Conservation (phyloP, 2,329 filamentous ascomycete species). For the Botryotinia narcissicola region DNA sequence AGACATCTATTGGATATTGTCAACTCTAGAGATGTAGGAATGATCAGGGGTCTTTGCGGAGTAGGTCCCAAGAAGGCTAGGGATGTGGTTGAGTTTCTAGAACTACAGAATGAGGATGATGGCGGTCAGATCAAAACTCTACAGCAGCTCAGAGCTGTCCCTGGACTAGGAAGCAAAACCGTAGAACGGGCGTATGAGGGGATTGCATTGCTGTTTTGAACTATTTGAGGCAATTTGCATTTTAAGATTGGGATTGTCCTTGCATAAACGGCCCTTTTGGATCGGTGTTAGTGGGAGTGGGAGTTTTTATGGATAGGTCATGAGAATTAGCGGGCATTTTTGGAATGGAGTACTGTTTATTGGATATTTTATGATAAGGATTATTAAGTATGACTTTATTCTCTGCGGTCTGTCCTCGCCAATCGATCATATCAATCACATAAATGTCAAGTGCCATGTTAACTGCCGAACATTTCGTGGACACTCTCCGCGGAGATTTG, state of each 20-base stretch:
- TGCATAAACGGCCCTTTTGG: slow-evolving; percentile 20
- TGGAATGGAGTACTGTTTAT: slow-evolving; percentile 17
- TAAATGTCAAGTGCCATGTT: not conserved
- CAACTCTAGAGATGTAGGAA: slow-evolving; percentile 66
- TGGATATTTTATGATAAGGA: not conserved
- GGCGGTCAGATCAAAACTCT: slow-evolving; percentile 48
- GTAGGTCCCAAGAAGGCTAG: slow-evolving; percentile 71
- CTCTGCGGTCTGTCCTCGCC: not conserved
- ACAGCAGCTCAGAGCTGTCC: slow-evolving; percentile 52
- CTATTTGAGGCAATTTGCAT: slow-evolving; percentile 3
- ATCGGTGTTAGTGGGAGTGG: slow-evolving; percentile 20
- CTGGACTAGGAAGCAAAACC: slow-evolving; percentile 55
- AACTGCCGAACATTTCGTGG: not conserved
- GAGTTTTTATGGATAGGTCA: slow-evolving; percentile 21
- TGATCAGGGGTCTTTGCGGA: slow-evolving; percentile 66
- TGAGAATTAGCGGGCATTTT: slow-evolving; percentile 14
- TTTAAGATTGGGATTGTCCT: slow-evolving; percentile 18
- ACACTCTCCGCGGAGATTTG: not conserved
- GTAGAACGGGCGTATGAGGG: slow-evolving; percentile 52
- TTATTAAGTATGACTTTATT: not conserved
- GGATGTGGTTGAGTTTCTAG: slow-evolving; percentile 57
- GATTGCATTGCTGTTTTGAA: slow-evolving; percentile 32
- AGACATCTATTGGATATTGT: slow-evolving; percentile 65
- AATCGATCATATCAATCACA: not conserved
- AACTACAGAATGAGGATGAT: slow-evolving; percentile 44